A percentile compares a stretch with the other conserved stretches of the same genome.
Evolutionary conservation across 164 flowering plant species (phyloP).

Genomic region (Hamamelis virginiana): DNA sequence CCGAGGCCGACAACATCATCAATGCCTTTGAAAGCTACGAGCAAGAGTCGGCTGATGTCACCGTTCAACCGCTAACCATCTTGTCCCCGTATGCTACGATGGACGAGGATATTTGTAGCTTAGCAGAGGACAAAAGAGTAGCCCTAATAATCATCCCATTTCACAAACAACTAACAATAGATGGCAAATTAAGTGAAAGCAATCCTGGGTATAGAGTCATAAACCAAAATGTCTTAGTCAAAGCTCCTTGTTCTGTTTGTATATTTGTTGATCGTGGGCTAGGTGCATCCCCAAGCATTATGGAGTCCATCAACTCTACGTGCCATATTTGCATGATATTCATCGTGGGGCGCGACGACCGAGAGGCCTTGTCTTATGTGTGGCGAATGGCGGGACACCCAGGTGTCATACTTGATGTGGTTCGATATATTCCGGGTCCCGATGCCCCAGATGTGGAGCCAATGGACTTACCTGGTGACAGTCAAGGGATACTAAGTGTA

Average conservation of each 20-base stretch:
- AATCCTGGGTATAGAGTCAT: slow-evolving; percentile 14
- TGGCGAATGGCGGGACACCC: slow-evolving; percentile 34
- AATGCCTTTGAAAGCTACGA: slow-evolving; percentile 28
- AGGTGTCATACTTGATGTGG: slow-evolving; percentile 21
- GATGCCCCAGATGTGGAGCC: slow-evolving; percentile 11
- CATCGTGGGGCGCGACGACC: slow-evolving; percentile 47
- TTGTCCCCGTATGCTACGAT: slow-evolving; percentile 37
- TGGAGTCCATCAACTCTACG: background rate
- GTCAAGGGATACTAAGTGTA: slow-evolving; percentile 1
- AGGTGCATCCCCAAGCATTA: background rate
- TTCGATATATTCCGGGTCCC: slow-evolving; percentile 25
- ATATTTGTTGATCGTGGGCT: slow-evolving; percentile 42
- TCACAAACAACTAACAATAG: slow-evolving; percentile 22
- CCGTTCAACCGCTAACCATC: slow-evolving; percentile 29
- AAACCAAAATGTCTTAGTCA: slow-evolving; percentile 27
- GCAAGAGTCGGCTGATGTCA: background rate
- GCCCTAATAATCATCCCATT: slow-evolving; percentile 39
- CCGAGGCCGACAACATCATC: slow-evolving; percentile 29
- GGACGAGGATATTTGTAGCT: slow-evolving; percentile 42
- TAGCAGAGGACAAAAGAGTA: slow-evolving; percentile 34
- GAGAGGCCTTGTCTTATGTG: slow-evolving; percentile 49
- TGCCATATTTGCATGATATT: slow-evolving; percentile 26
- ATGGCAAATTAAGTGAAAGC: slow-evolving; percentile 23
- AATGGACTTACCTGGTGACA: background rate
- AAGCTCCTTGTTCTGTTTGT: slow-evolving; percentile 42